A percentile compares a stretch with the other conserved stretches of the same genome.
These are phyloP conservation scores for Primulina tabacum DNA, from an alignment of 257 asterid genomes.

Conservation along the genomic window DNA sequence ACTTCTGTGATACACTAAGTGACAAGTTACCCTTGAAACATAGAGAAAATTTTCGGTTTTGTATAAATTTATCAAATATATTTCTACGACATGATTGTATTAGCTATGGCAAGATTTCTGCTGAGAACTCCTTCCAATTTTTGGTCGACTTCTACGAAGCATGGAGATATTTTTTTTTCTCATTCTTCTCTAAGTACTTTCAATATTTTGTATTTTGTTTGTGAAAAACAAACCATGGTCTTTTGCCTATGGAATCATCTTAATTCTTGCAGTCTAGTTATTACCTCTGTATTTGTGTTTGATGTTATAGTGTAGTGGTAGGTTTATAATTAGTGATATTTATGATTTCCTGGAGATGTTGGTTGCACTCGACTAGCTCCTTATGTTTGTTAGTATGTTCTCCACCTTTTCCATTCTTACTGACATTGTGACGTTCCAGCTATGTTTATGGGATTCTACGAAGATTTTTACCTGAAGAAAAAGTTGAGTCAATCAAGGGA, in stretches of 20 bases:
- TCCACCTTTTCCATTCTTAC: background rate
- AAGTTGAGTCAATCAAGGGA: conserved; percentile 85
- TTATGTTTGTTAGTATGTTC: background rate
- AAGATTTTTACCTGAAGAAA: conserved; percentile 86
- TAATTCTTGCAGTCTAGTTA: background rate
- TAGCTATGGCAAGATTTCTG: background rate
- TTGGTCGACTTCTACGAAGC: too few species aligned
- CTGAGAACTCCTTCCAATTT: background rate
- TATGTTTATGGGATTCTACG: conserved; percentile 62
- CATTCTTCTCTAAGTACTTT: background rate
- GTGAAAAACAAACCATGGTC: background rate
- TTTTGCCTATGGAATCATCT: background rate
- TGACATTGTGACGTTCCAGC: conserved; percentile 32
- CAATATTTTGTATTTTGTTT: background rate
- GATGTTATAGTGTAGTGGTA: background rate
- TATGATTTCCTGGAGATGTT: background rate
- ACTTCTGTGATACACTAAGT: background rate
- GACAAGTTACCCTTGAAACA: background rate
- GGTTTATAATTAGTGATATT: background rate
- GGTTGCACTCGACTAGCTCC: background rate
- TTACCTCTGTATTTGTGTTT: too few species aligned
- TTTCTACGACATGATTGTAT: background rate
- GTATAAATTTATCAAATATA: too few species aligned
- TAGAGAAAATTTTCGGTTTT: background rate
- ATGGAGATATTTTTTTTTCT: background rate